Percentiles rank a stretch among this genome's conserved stretches.
Conservation (phyloP, 179 eudicot species). For the Corrigiola litoralis region DNA sequence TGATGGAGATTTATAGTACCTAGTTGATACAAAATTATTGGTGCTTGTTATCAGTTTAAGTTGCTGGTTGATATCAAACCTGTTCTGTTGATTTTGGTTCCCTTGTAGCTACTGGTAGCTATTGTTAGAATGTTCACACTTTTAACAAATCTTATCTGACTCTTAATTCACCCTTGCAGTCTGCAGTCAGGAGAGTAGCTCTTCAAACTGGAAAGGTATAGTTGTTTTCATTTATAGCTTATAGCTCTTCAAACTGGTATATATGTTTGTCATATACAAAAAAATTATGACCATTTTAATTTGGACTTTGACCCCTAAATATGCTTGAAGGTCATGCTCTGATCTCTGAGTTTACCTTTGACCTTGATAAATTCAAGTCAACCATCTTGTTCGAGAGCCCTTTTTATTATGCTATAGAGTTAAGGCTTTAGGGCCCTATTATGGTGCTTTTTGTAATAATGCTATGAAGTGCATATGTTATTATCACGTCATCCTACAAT, state of each 20-base stretch:
- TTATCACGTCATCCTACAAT: no score
- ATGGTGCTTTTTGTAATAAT: no score
- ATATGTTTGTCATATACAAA: not conserved
- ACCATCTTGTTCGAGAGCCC: not conserved
- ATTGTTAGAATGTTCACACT: not conserved
- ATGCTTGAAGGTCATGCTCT: not conserved
- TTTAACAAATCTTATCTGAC: not conserved
- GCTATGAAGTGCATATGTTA: no score
- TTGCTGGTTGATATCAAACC: not conserved
- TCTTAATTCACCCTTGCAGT: slow-evolving; percentile 47
- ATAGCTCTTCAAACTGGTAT: not conserved
- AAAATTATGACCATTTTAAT: not conserved
- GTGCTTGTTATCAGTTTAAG: not conserved
- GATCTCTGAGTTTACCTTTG: not conserved
- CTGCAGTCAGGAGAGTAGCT: slow-evolving; percentile 79
- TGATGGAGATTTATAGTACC: not conserved
- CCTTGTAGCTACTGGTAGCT: not conserved
- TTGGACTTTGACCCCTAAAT: not conserved
- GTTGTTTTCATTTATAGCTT: not conserved
- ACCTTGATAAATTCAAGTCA: not conserved
- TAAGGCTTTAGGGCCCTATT: no score
- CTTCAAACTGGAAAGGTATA: slow-evolving; percentile 84
- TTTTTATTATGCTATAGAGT: not conserved
- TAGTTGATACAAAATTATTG: not conserved
- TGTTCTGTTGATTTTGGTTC: not conserved